Evolutionary conservation across 352 stramenopile species (phyloP), one percentile per base, ranked within the genome.

Genomic region (Peronospora tabacina): DNA sequence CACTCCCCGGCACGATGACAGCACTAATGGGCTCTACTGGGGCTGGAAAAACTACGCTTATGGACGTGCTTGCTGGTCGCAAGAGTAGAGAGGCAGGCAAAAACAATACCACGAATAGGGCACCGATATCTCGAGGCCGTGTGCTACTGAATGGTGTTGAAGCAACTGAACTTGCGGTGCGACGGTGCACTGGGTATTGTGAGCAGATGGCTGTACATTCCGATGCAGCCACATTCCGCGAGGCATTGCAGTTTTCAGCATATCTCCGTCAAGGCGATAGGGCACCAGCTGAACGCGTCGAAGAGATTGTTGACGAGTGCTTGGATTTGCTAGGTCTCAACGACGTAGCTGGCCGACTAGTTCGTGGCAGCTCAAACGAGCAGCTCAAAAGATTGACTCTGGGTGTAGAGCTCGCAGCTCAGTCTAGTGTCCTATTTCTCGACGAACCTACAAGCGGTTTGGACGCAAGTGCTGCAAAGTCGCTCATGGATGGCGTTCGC

Each of bases 51-150:
- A 88, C 74, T 0, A 98, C 92, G 3, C 70, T 98, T 2, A 78
- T 96, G 57, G 90, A 98, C 64, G 89, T 97, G 0, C 85, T 98
- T 38, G 84, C 90, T n/a, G 68, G 93, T 16, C 70, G 91, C 38
- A 97, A 97, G 66, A 86, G 67, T 13, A 74, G 70, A 16, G 90
- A 55, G 29, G 15, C 17, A 33, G 40, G 34, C 44, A 37, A 36
- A 16, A 63, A 54, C 12, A 63, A 56, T 15, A 56, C 51, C 28
- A 32, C 7, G 19, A 52, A 63, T 39, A 48, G 52, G 2, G 47
- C 52, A 40, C 39, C 57, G 15, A 53, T 29, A 28, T 28, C 64
- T 22, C 52, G 58, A 43, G 62, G 62, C 7, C 44, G 58, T 5
- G 57, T 98, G 45, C 49, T 78, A 12, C 41, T 98, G 2, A 98